Evolutionary conservation across 1,284 basidiomycete genomes (phyloP), one percentile per base, ranked within the genome.

Genomic region (Amylostereum areolatum): DNA sequence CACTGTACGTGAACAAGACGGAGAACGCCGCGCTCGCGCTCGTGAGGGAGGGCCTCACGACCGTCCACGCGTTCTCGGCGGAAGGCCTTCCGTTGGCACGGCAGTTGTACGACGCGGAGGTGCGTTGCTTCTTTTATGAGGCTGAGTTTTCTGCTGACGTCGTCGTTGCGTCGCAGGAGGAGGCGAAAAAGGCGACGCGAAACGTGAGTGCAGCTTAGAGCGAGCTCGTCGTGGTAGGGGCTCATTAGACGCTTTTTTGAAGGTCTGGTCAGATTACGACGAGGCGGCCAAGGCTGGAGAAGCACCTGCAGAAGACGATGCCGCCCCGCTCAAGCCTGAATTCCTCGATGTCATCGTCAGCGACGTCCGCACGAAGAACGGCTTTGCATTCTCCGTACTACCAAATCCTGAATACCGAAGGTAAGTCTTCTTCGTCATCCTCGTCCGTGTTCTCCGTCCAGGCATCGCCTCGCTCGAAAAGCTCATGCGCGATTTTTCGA

Each of bases 321-420:
- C 67, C 10, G 72, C 73, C 5, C 78, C 90, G 29, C 70, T 92
- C 45, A 83, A 87, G 62, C 63, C 86, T 36, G 83, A 97, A 61
- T 97, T 96, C 62, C 75, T 94, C 44, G 96, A 98, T 65, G 78
- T 97, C 54, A 89, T 95, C 65, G 79, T 98, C 58, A 94, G 92
- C 48, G 92, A 97, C 62, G 81, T 97, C 41, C 84, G 91, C 47
- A 78, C 83, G 5, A 73, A 75, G 54, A 83, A 83, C 47, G 82
- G 80, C 35, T 88, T 97, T 63, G 74, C 68, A 27, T 98, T 99
- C 73, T 96, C 92, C 10, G 83, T 98, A 11, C n/a, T n/a, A n/a
- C n/a, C 96, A 99, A 66, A 78, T 97, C 42, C 78, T 97, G 28
- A 89, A 91, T 64, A 89, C 88, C 3, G 87, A 92, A 70, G 92